Evolutionary conservation across 805 yeast species (phyloP).

Genomic region (Saturnispora sanitii): DNA sequence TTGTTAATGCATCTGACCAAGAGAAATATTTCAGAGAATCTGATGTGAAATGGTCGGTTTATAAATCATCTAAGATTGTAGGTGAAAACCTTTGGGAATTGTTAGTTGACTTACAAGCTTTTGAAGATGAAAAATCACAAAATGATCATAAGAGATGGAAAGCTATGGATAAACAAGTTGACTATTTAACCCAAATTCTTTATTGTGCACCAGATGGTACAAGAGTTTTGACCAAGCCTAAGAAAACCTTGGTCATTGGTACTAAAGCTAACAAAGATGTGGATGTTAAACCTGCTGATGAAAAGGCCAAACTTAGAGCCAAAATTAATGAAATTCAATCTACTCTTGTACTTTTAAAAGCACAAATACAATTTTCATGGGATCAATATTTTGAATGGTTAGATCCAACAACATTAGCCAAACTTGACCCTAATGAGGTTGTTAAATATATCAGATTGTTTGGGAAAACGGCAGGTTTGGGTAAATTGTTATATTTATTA

Average conservation of each 20-base stretch:
- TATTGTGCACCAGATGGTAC: constrained; percentile 9
- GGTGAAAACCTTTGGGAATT: constrained; percentile 40
- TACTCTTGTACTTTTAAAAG: constrained; percentile 63
- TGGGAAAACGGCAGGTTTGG: constrained; percentile 44
- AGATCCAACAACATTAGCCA: constrained; percentile 43
- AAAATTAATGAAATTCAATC: constrained; percentile 49
- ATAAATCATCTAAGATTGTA: constrained; percentile 37
- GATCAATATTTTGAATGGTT: constrained; percentile 59
- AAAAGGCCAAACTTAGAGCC: constrained; percentile 30
- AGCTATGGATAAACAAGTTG: constrained; percentile 38
- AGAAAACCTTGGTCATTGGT: constrained; percentile 1
- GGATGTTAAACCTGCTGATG: constrained; percentile 31
- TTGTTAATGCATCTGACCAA: constrained; percentile 35
- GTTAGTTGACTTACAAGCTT: constrained; percentile 40
- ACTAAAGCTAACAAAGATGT: background rate
- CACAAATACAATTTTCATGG: constrained; percentile 62
- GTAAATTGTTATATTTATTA: constrained; percentile 51
- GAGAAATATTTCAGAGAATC: constrained; percentile 23
- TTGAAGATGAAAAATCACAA: constrained; percentile 1
- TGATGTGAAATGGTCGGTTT: constrained; percentile 37
- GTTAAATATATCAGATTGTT: constrained; percentile 46
- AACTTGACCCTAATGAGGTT: constrained; percentile 38
- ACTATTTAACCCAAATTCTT: constrained; percentile 31
- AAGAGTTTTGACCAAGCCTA: background rate
- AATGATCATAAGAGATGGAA: constrained; percentile 44